phyloP scores from a whole-genome alignment of 441 rosid genomes.

The Croton laevigatus region DNA sequence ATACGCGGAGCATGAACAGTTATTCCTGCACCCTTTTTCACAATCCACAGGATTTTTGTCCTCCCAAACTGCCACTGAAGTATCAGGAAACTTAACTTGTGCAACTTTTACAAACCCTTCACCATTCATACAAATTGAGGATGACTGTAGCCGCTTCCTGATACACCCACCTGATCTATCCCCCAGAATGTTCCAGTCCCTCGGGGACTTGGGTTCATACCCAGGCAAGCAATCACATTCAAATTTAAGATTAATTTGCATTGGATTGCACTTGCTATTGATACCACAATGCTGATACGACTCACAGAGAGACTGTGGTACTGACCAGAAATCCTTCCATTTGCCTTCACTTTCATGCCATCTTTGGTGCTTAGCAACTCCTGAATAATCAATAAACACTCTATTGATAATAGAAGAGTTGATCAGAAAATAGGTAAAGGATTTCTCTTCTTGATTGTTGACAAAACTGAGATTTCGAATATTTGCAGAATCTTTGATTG shows the following conservation, averaged over 20 bases:
- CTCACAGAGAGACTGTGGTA: conserved; percentile 22
- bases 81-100: conserved; percentile 26
- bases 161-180: conserved; percentile 30
- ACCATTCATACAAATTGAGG: conserved; percentile 8
- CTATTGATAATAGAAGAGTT: conserved; percentile 17
- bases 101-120: conserved; percentile 27
- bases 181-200: neutral
- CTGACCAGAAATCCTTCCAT: conserved; percentile 19
- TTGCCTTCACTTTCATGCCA: conserved; percentile 21
- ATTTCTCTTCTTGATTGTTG: conserved; percentile 19
- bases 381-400: conserved; percentile 14
- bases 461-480: conserved; percentile 9
- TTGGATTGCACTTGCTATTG: conserved; percentile 16
- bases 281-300: conserved; percentile 31
- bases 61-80: conserved; percentile 16
- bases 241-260: neutral
- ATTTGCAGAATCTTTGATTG: neutral
- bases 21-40: conserved; percentile 22
- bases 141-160: conserved; percentile 12
- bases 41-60: conserved; percentile 8
- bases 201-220: conserved; percentile 14
- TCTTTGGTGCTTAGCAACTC: neutral
- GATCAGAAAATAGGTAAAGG: neutral
- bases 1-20: conserved; percentile 25
- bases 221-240: conserved; percentile 33